Conservation (phyloP, 2,329 filamentous ascomycete species). For the Cordyceps cateniannulata region DNA sequence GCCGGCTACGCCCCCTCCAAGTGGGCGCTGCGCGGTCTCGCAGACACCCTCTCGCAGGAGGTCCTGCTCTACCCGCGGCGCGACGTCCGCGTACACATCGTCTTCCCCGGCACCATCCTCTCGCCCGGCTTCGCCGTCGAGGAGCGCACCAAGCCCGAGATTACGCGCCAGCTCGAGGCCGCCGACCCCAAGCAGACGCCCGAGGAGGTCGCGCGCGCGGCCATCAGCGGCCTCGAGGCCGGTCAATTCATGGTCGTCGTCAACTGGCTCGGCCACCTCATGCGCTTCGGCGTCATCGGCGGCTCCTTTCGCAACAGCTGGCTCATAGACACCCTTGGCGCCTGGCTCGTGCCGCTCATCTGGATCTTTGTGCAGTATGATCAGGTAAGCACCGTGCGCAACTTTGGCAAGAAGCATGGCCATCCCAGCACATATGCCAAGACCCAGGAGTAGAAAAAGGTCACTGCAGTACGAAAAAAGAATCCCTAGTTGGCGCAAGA, state of each 20-base stretch:
- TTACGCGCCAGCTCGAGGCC: slow-evolving; percentile 75
- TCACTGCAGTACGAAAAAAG: slow-evolving; percentile 12
- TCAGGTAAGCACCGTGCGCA: slow-evolving; percentile 51
- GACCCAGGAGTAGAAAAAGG: slow-evolving; percentile 16
- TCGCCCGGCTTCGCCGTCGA: slow-evolving; percentile 70
- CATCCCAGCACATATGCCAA: slow-evolving; percentile 46
- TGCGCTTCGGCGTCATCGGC: slow-evolving; percentile 58
- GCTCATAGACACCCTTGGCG: slow-evolving; percentile 52
- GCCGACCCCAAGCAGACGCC: slow-evolving; percentile 75
- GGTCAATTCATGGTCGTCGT: slow-evolving; percentile 78
- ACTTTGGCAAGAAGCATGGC: slow-evolving; percentile 50
- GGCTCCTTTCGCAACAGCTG: slow-evolving; percentile 52
- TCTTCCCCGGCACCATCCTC: slow-evolving; percentile 79
- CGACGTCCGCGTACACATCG: slow-evolving; percentile 71
- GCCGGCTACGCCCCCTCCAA: slow-evolving; percentile 78
- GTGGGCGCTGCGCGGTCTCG: slow-evolving; percentile 73
- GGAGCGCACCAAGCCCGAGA: slow-evolving; percentile 68
- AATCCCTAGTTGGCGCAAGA: neutral
- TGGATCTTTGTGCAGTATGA: slow-evolving; percentile 53
- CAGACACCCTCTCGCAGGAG: slow-evolving; percentile 79
- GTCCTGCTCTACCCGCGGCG: slow-evolving; percentile 79
- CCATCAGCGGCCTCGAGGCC: slow-evolving; percentile 69
- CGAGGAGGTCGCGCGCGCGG: slow-evolving; percentile 64
- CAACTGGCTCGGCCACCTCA: slow-evolving; percentile 61
- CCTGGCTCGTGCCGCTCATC: slow-evolving; percentile 45